Percentiles rank a stretch among this genome's conserved stretches.
These are phyloP conservation scores for Zymoseptoria brevis DNA, from an alignment of 2,329 filamentous ascomycete genomes.

Conservation along the genomic window DNA sequence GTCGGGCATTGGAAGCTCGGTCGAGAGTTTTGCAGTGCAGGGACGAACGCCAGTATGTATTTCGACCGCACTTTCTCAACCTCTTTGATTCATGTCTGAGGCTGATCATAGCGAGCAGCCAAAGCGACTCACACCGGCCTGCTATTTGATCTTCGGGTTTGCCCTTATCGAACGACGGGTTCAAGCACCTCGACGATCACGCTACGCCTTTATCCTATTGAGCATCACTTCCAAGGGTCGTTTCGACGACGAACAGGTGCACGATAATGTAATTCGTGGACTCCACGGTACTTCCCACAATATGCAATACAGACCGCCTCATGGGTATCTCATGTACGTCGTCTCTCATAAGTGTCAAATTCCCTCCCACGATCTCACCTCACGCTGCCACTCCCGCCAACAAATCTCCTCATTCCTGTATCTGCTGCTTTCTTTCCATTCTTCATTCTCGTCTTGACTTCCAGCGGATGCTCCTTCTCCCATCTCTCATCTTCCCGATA, in stretches of 20 bases:
- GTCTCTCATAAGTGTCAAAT: background rate
- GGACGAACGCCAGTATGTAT: background rate
- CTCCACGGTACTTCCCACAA: background rate
- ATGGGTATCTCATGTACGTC: background rate
- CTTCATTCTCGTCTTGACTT: constrained; percentile 41
- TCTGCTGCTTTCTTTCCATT: constrained; percentile 29
- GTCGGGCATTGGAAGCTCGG: background rate
- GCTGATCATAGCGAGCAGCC: background rate
- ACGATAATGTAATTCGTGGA: background rate
- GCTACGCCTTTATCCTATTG: too few relatives aligned
- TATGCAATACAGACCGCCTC: background rate
- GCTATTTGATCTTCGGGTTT: background rate
- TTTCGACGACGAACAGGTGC: background rate
- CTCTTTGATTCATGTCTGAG: background rate
- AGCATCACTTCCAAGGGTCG: background rate
- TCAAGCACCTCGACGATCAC: too few relatives aligned
- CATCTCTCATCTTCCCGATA: constrained; percentile 67
- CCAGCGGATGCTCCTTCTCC: constrained; percentile 61
- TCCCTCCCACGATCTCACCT: background rate
- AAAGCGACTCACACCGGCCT: background rate
- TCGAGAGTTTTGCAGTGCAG: background rate
- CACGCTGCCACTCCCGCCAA: constrained; percentile 16
- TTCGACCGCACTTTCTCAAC: background rate
- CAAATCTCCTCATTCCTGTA: constrained; percentile 31
- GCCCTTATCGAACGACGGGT: too few relatives aligned